Percentiles rank a stretch among this genome's conserved stretches.
phyloP scores from a whole-genome alignment of 31 red algal species.

The Asparagopsis taxiformis region DNA sequence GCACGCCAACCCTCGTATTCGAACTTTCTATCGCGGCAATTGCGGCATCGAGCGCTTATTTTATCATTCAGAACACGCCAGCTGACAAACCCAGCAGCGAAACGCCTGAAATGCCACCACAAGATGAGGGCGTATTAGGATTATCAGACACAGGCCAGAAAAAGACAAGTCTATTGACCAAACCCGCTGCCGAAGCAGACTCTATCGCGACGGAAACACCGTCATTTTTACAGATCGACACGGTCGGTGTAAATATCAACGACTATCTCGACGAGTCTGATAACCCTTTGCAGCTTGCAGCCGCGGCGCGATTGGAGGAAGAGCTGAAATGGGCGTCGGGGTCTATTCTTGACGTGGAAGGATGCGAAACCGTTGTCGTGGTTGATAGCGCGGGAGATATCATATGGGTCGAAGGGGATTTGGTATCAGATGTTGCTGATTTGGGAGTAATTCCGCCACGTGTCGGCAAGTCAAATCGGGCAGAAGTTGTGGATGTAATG shows the following conservation, averaged over 20 bases:
- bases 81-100: no score
- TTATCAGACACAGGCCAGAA: no score
- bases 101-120: no score
- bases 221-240: background rate
- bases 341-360: background rate
- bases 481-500: background rate
- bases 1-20: no score
- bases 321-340: constrained; percentile 8
- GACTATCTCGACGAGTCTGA: background rate
- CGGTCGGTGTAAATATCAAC: constrained; percentile 6
- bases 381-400: background rate
- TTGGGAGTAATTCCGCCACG: background rate
- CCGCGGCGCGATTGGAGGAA: background rate
- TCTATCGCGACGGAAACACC: background rate
- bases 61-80: no score
- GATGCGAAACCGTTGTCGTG: background rate
- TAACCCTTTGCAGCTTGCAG: background rate
- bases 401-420: background rate
- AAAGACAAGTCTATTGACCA: background rate
- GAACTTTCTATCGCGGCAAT: no score
- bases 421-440: background rate
- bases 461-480: background rate
- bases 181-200: background rate
- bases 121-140: no score
- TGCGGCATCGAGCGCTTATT: no score